Percentiles rank a stretch among this genome's conserved stretches.
phyloP scores from a whole-genome alignment of 2,329 filamentous ascomycete genomes.

The Pseudophaeomoniella oleicola region DNA sequence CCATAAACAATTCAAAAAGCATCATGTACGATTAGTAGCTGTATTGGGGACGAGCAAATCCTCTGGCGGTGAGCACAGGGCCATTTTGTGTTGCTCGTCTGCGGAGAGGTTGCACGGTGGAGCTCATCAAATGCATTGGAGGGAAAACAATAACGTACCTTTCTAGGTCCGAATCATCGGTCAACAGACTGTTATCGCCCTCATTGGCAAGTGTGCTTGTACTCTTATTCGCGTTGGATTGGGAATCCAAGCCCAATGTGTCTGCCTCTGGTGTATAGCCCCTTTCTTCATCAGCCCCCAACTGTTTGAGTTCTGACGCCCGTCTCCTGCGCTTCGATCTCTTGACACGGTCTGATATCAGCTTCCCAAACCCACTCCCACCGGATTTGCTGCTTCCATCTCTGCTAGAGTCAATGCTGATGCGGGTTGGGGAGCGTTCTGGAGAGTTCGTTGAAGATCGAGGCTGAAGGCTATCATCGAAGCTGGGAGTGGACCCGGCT shows the following conservation, averaged over 20 bases:
- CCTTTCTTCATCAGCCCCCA: too few species aligned
- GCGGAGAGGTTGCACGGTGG: background rate
- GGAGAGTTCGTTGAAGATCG: conserved; percentile 24
- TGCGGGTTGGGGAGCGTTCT: conserved; percentile 16
- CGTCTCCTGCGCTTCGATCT: conserved; percentile 27
- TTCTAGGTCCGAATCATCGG: conserved; percentile 32
- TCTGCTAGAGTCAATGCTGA: conserved; percentile 22
- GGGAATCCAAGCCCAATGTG: background rate
- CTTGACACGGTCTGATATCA: conserved; percentile 29
- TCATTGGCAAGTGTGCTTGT: conserved; percentile 8
- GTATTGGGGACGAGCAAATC: too few species aligned
- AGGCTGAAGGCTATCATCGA: conserved; percentile 14
- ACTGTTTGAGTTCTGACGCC: conserved; percentile 10
- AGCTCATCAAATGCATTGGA: conserved; percentile 16
- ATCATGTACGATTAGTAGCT: too few species aligned
- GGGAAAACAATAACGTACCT: conserved; percentile 24
- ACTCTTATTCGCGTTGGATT: conserved; percentile 3
- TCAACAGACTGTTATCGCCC: conserved; percentile 9
- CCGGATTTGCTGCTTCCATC: conserved; percentile 23
- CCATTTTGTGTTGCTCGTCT: background rate
- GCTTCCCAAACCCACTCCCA: conserved; percentile 34
- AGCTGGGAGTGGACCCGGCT: conserved; percentile 17
- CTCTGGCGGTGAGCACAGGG: too few species aligned
- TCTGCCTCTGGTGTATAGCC: too few species aligned
- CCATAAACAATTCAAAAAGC: too few species aligned